Conservation (phyloP, 805 yeast species). For the Saturnispora quitensis region DNA sequence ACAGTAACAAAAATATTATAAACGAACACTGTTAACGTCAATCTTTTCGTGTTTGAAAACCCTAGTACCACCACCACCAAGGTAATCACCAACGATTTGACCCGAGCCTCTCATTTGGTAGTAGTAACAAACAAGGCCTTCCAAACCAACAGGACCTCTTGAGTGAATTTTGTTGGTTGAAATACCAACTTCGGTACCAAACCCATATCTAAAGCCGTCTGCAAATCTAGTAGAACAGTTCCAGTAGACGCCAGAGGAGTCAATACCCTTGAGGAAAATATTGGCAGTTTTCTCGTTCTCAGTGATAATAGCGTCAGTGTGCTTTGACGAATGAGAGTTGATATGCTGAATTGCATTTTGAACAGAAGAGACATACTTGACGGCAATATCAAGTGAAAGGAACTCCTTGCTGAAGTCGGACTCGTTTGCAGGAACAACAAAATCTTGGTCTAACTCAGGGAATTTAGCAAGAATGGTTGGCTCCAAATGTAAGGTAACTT, state of each 20-base stretch:
- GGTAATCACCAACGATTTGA: conserved; percentile 83
- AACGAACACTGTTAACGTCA: conserved; percentile 27
- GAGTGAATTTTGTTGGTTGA: conserved; percentile 96
- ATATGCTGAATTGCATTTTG: conserved; percentile 78
- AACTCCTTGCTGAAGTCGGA: conserved; percentile 79
- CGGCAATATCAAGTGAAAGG: conserved; percentile 74
- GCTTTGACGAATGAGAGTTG: conserved; percentile 88
- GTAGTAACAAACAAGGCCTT: conserved; percentile 93
- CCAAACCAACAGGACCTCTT: conserved; percentile 97
- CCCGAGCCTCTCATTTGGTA: conserved; percentile 90
- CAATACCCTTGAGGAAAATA: conserved; percentile 71
- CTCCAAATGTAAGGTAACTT: conserved; percentile 68
- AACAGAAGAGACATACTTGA: conserved; percentile 48
- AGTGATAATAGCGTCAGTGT: conserved; percentile 89
- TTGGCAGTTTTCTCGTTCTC: conserved; percentile 65
- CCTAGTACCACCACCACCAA: conserved; percentile 85
- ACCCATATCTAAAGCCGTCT: conserved; percentile 97
- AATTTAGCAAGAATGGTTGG: conserved; percentile 17
- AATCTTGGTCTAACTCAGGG: conserved; percentile 1
- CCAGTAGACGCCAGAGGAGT: conserved; percentile 97
- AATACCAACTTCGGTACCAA: conserved; percentile 98
- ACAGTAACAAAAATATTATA: not conserved
- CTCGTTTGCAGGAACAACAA: conserved; percentile 36
- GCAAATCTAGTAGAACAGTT: conserved; percentile 96
- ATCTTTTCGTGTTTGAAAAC: conserved; percentile 67